Evolutionary conservation across 495 filamentous ascomycete species (phyloP).

Genomic region (Penicillium parvum): DNA sequence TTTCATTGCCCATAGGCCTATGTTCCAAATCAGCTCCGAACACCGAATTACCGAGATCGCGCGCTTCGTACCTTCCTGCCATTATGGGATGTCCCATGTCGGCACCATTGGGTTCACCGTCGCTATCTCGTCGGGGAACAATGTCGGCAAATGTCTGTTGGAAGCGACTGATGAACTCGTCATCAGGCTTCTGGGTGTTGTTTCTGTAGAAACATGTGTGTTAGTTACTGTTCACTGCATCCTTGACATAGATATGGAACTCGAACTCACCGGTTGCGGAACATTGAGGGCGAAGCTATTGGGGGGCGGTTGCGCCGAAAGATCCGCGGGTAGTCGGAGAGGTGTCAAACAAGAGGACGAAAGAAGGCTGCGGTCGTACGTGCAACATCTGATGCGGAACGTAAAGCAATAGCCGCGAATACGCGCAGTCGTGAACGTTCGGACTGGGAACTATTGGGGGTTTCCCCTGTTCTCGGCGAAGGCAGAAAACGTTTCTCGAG

Average conservation of each 20-base stretch:
- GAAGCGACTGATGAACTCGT: slow-evolving; percentile 80
- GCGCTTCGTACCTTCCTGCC: slow-evolving; percentile 23
- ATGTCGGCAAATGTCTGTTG: slow-evolving; percentile 73
- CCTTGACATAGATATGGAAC: not conserved
- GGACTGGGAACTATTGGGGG: too few relatives aligned
- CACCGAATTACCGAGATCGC: not conserved
- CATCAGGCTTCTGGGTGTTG: slow-evolving; percentile 80
- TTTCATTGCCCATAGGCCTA: slow-evolving; percentile 15
- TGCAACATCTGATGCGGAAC: slow-evolving; percentile 7
- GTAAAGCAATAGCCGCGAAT: not conserved
- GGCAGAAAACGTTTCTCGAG: too few relatives aligned
- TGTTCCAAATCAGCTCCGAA: slow-evolving; percentile 6
- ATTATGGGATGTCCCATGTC: slow-evolving; percentile 15
- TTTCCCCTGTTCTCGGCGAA: too few relatives aligned
- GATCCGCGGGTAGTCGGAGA: slow-evolving; percentile 4
- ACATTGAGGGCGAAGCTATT: slow-evolving; percentile 18
- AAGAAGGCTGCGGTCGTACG: slow-evolving; percentile 1
- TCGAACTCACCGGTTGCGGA: slow-evolving; percentile 19
- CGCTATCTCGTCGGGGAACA: slow-evolving; percentile 27
- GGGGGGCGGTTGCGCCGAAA: not conserved
- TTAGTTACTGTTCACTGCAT: not conserved
- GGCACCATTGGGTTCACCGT: not conserved
- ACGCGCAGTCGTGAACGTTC: not conserved
- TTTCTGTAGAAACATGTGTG: slow-evolving; percentile 46
- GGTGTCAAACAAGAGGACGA: not conserved